A percentile compares a stretch with the other conserved stretches of the same genome.
Evolutionary conservation across 495 filamentous ascomycete species (phyloP).

Genomic region (Trichoderma virens): DNA sequence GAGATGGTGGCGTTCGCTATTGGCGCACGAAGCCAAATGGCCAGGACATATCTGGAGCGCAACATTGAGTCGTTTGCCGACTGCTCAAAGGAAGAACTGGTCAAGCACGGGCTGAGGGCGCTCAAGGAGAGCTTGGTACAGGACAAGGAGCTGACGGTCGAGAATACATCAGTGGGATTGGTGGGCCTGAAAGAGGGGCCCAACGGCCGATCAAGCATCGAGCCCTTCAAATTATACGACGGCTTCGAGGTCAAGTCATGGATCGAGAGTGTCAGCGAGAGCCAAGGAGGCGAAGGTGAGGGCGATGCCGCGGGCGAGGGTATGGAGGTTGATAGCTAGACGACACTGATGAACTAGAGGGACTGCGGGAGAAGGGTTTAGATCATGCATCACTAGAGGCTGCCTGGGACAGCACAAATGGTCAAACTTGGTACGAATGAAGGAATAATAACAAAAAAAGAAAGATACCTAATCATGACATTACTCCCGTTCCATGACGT

Average conservation of each 20-base stretch:
- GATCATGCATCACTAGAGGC: conserved; percentile 9
- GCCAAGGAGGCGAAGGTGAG: conserved; percentile 32
- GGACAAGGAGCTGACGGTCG: conserved; percentile 94
- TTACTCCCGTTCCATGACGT: conserved; percentile 2
- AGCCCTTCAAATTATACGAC: conserved; percentile 89
- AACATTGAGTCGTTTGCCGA: conserved; percentile 74
- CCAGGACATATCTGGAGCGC: conserved; percentile 89
- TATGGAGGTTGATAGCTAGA: conserved; percentile 73
- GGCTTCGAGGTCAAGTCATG: conserved; percentile 76
- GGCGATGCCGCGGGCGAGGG: conserved; percentile 34
- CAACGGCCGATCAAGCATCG: conserved; percentile 37
- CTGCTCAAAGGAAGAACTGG: conserved; percentile 70
- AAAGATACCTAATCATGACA: conserved; percentile 8
- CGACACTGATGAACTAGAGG: not conserved
- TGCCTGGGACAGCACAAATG: not conserved
- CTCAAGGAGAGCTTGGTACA: conserved; percentile 93
- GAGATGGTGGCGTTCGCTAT: conserved; percentile 96
- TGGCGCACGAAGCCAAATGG: conserved; percentile 93
- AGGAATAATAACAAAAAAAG: conserved; percentile 14
- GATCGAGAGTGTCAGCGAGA: conserved; percentile 57
- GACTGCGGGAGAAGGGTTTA: not conserved
- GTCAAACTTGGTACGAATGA: conserved; percentile 11
- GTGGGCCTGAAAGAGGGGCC: conserved; percentile 55
- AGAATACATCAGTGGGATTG: conserved; percentile 88
- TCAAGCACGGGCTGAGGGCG: conserved; percentile 81